phyloP scores from a whole-genome alignment of 768 basidiomycete genomes.

The Asterophora lycoperdoides region DNA sequence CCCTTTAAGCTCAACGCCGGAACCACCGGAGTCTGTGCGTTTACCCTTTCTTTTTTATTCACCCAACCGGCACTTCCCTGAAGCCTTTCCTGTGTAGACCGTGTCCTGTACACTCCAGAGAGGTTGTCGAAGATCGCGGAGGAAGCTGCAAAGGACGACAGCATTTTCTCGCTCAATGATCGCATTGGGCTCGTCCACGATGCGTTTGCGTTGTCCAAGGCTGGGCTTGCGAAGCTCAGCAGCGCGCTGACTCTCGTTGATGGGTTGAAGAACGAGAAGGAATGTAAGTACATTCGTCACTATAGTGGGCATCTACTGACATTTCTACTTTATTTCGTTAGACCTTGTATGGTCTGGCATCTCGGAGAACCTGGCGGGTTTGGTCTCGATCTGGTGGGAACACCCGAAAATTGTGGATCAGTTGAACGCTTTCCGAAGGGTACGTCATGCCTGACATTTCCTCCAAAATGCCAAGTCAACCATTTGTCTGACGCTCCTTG shows the following conservation, averaged over 20 bases:
- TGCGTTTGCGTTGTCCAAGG: constrained; percentile 71
- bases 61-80: not conserved
- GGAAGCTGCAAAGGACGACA: constrained; percentile 59
- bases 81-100: constrained; percentile 43
- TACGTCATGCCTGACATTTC: constrained; percentile 27
- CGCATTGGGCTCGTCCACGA: constrained; percentile 88
- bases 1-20: constrained; percentile 90
- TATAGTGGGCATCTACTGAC: not conserved
- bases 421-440: constrained; percentile 59
- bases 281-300: constrained; percentile 46
- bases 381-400: constrained; percentile 83
- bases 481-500: not conserved
- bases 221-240: constrained; percentile 75
- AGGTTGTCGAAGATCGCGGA: constrained; percentile 72
- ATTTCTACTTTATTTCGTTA: constrained; percentile 22
- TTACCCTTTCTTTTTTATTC: not conserved
- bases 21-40: constrained; percentile 85
- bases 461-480: not conserved
- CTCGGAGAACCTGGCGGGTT: constrained; percentile 44
- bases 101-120: constrained; percentile 82
- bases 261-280: constrained; percentile 66
- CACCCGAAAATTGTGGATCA: constrained; percentile 47
- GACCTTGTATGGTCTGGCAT: constrained; percentile 83
- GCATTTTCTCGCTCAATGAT: constrained; percentile 75
- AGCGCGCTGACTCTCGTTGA: constrained; percentile 72